phyloP scores from a whole-genome alignment of 2,329 filamentous ascomycete genomes.

The Chrysoporthe austroafricana region DNA sequence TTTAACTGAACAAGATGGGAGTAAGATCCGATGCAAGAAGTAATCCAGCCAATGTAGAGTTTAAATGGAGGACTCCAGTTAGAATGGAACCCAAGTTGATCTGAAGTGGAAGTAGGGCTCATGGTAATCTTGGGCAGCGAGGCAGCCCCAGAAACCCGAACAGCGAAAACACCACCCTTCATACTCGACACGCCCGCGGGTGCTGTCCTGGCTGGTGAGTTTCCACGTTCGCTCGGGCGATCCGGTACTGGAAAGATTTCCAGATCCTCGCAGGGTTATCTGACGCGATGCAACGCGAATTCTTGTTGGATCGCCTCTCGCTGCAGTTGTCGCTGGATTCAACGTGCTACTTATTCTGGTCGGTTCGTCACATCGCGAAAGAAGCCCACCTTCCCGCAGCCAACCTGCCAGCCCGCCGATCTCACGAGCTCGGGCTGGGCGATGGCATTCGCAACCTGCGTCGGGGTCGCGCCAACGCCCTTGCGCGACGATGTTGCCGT shows the following conservation, averaged over 20 bases:
- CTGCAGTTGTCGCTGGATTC: not conserved
- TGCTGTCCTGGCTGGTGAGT: not conserved
- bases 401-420: too few relatives aligned
- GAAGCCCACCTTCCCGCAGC: too few relatives aligned
- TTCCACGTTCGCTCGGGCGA: not conserved
- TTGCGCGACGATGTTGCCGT: not conserved
- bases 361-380: not conserved
- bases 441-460: not conserved
- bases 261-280: slow-evolving; percentile 5
- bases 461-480: not conserved
- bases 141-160: not conserved
- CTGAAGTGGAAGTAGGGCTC: not conserved
- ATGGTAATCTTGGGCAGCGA: not conserved
- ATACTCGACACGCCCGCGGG: not conserved
- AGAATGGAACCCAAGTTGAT: too few relatives aligned
- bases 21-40: too few relatives aligned
- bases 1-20: too few relatives aligned
- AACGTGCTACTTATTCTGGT: not conserved
- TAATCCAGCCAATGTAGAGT: too few relatives aligned
- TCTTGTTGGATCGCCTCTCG: not conserved
- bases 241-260: not conserved
- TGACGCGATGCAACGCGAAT: not conserved
- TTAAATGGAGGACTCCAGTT: too few relatives aligned
- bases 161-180: not conserved
- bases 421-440: not conserved